phyloP scores from a whole-genome alignment of 306 rosid genomes.

The Acacia confusa region DNA sequence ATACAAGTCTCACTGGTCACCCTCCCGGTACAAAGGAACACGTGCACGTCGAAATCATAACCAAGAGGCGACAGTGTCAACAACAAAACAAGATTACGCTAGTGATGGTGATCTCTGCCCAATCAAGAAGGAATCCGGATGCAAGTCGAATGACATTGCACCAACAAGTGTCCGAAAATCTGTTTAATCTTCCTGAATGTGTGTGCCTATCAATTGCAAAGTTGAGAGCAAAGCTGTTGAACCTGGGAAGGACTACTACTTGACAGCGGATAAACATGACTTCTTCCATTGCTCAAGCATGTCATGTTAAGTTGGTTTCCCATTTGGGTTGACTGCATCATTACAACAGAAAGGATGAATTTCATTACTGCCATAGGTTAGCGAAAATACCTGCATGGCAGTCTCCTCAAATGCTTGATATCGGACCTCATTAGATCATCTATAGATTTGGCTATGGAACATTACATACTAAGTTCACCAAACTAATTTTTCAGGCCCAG shows the following conservation, averaged over 20 bases:
- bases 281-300: conserved; percentile 63
- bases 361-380: conserved; percentile 10
- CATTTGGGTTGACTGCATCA: conserved; percentile 47
- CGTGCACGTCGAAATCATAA: neutral
- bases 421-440: neutral
- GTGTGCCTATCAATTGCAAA: conserved; percentile 49
- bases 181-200: neutral
- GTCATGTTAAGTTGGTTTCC: conserved; percentile 68
- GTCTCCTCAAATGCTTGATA: neutral
- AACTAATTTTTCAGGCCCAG: neutral
- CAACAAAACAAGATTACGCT: conserved; percentile 15
- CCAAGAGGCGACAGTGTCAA: conserved; percentile 10
- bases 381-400: neutral
- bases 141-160: conserved; percentile 19
- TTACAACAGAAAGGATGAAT: conserved; percentile 15
- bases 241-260: conserved; percentile 31
- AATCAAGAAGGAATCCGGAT: conserved; percentile 22
- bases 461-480: neutral
- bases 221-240: conserved; percentile 52
- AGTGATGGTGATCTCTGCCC: conserved; percentile 1
- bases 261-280: conserved; percentile 32
- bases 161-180: conserved; percentile 24
- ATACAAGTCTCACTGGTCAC: conserved; percentile 11
- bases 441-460: conserved; percentile 13
- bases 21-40: conserved; percentile 27